Evolutionary conservation across 2,329 filamentous ascomycete species (phyloP), one percentile per base, ranked within the genome.

Genomic region (Chrysosporium queenslandicum): DNA sequence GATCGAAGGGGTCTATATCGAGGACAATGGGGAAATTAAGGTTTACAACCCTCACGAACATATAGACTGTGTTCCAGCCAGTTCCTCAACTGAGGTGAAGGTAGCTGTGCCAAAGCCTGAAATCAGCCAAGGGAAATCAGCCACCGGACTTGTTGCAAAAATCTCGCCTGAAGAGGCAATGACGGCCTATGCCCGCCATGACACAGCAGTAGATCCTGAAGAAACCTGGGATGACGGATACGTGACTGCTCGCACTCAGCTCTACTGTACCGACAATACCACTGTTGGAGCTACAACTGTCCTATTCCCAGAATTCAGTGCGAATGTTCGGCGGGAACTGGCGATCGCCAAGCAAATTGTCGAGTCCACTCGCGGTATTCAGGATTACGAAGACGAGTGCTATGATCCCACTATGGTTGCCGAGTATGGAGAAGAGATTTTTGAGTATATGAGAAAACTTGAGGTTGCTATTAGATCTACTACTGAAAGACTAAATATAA

Each of bases 331-430:
- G 62, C 79, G 80, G 34, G 89, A 97, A 70, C 75, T 97, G 37
- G 82, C 85, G 40, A 72, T 75, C 46, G 82, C 83, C 2, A 83
- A 78, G 61, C 64, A 76, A 5, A 76, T 83, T 55, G 86, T 94
- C 12, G 80, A 87, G 59, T 70, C 73, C 27, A 81, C 78, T 25
- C 77, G 80, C 23, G 82, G 81, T 0, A 67, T 73, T 3, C 86
- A 92, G 53, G 89, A 95, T 53, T 52, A 52, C 37, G 86, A 94
- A 56, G 91, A 96, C 58, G 91, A 97, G 65, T 75, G 79, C 49
- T 94, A 86, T 82, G 92, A 97, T 65, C 88, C 91, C 30, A 95
- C 87, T 66, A 97, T 98, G 92, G 92, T 97, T 47, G 86, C 90
- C 9, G 91, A 97, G 66, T 98, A 98, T 64, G 85, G 86, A 45